These are phyloP conservation scores for Aspergillus carbonarius DNA, from an alignment of 2,329 filamentous ascomycete genomes.

Conservation along the genomic window DNA sequence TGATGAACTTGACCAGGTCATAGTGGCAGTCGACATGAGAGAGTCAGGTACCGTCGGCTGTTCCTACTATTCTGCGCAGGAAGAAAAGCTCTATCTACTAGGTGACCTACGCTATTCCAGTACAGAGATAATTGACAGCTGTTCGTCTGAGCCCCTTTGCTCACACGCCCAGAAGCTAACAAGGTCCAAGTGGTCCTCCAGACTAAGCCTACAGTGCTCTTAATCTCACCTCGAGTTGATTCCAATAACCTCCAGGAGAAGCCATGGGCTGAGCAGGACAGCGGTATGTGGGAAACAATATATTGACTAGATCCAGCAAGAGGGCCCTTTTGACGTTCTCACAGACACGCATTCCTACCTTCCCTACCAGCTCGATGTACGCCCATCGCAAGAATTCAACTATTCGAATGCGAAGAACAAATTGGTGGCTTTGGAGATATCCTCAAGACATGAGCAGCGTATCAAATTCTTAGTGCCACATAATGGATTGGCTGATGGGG, in stretches of 20 bases:
- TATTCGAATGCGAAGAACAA: conserved; percentile 66
- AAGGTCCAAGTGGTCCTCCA: conserved; percentile 56
- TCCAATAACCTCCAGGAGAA: conserved; percentile 38
- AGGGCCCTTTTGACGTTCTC: not conserved
- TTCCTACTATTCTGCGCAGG: conserved; percentile 72
- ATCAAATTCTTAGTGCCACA: conserved; percentile 64
- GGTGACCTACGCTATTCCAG: conserved; percentile 71
- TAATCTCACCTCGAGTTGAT: conserved; percentile 58
- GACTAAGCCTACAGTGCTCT: conserved; percentile 60
- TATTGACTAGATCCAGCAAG: not conserved
- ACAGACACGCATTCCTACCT: conserved; percentile 53
- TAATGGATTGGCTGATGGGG: conserved; percentile 49
- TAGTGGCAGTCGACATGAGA: conserved; percentile 77
- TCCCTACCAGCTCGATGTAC: conserved; percentile 64
- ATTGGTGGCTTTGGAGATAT: conserved; percentile 59
- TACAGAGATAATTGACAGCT: conserved; percentile 65
- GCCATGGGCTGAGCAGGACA: conserved; percentile 46
- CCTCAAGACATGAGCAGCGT: conserved; percentile 47
- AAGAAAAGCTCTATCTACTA: conserved; percentile 71
- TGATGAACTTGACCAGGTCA: conserved; percentile 63
- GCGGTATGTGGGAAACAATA: conserved; percentile 27
- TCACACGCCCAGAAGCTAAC: conserved; percentile 23
- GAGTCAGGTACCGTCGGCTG: conserved; percentile 74
- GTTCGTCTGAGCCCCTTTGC: conserved; percentile 29
- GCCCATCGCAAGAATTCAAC: conserved; percentile 71